Evolutionary conservation across 208 protist species (phyloP).

Genomic region (Angomonas deanei): DNA sequence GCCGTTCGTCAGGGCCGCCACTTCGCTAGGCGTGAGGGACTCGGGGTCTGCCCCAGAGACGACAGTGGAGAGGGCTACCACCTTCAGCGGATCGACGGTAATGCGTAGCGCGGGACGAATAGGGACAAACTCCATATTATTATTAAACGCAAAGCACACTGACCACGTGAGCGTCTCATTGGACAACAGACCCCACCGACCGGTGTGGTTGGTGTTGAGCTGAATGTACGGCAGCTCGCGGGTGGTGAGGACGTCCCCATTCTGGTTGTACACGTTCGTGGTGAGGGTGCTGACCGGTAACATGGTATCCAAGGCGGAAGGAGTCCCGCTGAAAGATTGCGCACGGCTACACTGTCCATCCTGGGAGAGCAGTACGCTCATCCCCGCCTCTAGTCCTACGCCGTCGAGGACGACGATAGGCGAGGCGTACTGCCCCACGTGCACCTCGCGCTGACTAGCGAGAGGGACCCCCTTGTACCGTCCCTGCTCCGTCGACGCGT

Average conservation of each 20-base stretch:
- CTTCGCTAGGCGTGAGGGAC: conserved; percentile 12
- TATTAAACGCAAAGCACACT: conserved; percentile 52
- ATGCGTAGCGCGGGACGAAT: conserved; percentile 30
- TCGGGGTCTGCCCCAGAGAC: background rate
- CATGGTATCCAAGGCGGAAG: conserved; percentile 47
- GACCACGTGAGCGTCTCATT: conserved; percentile 31
- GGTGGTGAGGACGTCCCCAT: background rate
- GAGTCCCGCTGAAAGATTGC: conserved; percentile 19
- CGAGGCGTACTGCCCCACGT: conserved; percentile 52
- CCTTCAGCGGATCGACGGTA: conserved; percentile 30
- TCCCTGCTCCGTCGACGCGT: background rate
- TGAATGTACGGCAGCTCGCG: conserved; percentile 36
- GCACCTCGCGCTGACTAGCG: conserved; percentile 6
- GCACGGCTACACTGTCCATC: conserved; percentile 26
- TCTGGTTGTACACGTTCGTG: background rate
- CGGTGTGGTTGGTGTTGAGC: conserved; percentile 67
- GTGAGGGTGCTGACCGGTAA: conserved; percentile 40
- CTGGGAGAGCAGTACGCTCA: conserved; percentile 49
- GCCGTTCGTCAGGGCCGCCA: background rate
- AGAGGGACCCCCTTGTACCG: background rate
- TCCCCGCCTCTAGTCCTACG: conserved; percentile 34
- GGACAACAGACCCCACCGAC: conserved; percentile 39
- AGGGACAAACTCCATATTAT: conserved; percentile 31
- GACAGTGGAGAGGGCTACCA: conserved; percentile 19
- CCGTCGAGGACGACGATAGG: conserved; percentile 53